Conservation (phyloP, 1,284 basidiomycete genomes). For the Sporisorium sorghi region DNA sequence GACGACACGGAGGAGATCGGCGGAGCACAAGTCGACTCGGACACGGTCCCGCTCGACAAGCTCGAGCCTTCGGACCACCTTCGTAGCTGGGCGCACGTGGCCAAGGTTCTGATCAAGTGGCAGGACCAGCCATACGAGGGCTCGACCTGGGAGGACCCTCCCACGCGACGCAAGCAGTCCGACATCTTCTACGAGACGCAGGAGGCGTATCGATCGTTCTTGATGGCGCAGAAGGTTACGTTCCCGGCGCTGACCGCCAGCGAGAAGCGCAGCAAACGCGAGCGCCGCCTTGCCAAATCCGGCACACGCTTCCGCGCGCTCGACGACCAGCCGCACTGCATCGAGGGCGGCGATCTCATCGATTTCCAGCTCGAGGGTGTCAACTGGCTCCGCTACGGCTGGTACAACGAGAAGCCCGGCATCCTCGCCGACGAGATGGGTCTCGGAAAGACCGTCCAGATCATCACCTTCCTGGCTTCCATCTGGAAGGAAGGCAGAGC, state of each 20-base stretch:
- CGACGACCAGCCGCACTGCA: slow-evolving; percentile 70
- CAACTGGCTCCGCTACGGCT: slow-evolving; percentile 79
- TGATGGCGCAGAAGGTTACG: slow-evolving; percentile 76
- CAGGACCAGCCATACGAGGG: slow-evolving; percentile 88
- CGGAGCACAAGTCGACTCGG: slow-evolving; percentile 36
- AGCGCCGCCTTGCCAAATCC: slow-evolving; percentile 37
- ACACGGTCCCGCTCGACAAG: slow-evolving; percentile 22
- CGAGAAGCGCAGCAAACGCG: slow-evolving; percentile 55
- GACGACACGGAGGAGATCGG: slow-evolving; percentile 34
- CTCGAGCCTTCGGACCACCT: slow-evolving; percentile 32
- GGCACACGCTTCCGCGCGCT: slow-evolving; percentile 65
- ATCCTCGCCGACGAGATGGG: slow-evolving; percentile 98
- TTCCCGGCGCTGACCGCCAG: slow-evolving; percentile 73
- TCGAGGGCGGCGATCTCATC: slow-evolving; percentile 70
- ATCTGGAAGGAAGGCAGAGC: slow-evolving; percentile 73
- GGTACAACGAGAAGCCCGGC: slow-evolving; percentile 79
- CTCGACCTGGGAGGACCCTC: slow-evolving; percentile 86
- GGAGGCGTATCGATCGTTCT: slow-evolving; percentile 76
- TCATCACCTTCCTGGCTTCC: slow-evolving; percentile 84
- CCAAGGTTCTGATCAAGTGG: slow-evolving; percentile 78
- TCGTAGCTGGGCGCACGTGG: slow-evolving; percentile 38
- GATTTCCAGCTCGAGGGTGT: slow-evolving; percentile 82
- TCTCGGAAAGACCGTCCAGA: slow-evolving; percentile 92
- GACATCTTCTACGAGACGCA: slow-evolving; percentile 76
- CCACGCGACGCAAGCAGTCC: slow-evolving; percentile 75